Percentiles rank a stretch among this genome's conserved stretches.
Conservation (phyloP, 75 land plant genomes). For the Picea sitchensis region DNA sequence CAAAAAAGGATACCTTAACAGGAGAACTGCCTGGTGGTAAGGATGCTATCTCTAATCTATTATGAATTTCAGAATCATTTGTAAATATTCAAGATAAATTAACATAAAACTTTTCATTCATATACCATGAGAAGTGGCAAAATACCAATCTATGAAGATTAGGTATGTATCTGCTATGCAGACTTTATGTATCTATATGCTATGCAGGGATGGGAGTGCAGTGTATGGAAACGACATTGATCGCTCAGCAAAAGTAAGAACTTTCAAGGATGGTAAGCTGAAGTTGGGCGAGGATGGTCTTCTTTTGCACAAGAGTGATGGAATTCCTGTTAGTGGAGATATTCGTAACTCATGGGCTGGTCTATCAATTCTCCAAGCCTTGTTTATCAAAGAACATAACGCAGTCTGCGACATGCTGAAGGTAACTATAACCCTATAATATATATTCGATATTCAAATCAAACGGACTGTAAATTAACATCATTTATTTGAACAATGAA, state of each 20-base stretch:
- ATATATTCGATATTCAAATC: no score
- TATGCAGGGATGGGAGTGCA: constrained; percentile 68
- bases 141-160: no score
- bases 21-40: constrained; percentile 71
- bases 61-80: not conserved
- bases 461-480: no score
- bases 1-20: constrained; percentile 36
- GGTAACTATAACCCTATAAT: constrained; percentile 8
- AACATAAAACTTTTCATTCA: no score
- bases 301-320: constrained; percentile 35
- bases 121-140: no score
- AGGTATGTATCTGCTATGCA: no score
- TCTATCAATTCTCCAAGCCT: constrained; percentile 40
- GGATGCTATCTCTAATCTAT: not conserved
- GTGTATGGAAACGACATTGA: constrained; percentile 48
- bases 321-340: constrained; percentile 54
- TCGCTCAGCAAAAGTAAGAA: constrained; percentile 33
- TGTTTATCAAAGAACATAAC: constrained; percentile 70
- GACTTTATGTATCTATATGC: not conserved
- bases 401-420: constrained; percentile 56
- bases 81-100: no score
- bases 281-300: constrained; percentile 38
- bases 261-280: constrained; percentile 56
- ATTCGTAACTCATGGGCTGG: constrained; percentile 65
- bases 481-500: constrained; percentile 4